Base-by-base conservation (phyloP, 2,329 filamentous ascomycete species). In the Pseudocercospora fijiensis region DNA sequence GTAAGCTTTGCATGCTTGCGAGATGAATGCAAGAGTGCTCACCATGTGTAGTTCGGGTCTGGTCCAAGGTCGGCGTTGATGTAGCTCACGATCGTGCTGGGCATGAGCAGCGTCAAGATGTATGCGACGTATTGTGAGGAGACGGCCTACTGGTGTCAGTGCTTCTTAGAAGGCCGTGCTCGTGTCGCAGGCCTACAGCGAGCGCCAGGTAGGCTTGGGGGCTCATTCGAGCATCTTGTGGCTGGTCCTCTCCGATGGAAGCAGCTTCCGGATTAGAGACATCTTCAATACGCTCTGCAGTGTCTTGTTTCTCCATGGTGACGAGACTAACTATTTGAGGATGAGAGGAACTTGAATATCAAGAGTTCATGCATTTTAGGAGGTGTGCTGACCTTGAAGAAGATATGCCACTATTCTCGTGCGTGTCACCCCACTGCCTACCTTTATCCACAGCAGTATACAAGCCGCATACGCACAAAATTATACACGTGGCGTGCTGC, bases 21-120 rank as follows among this genome's bases (percentile, higher is more conserved):
- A 49, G 18, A 9, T 13, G 45, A 18, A 8, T 13, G 5, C 3
- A 3, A 9, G 3, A 27, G 51, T 27, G 51, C 22, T 18, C 16
- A 53, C 53, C 66, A 67, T 13, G 63, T 62, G 43, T 65, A 66
- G 53, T 62, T 67, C 4, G 66, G 66, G 33, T 66, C 61, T 9
- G 60, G 63, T 2, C 60, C 60, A 1, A 64, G 33, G 47, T 67
- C 60, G 4, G 63, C 65, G 45, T 63, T 67, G 61, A 65, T 64
- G 49, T 67, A 65, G 27, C 56, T 55, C 1, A 67, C 57, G 30
- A 65, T 58, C 9, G 65, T 65, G 10, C 60, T 63, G 7, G 65
- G 65, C 65, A 65, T 65, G 16, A 65, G 60, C 1, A 65, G 56
- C 7, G 61, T 63, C n/a, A 60, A 20, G 24, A 63, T 57, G 28